Evolutionary conservation across 768 basidiomycete species (phyloP).

Genomic region (Termitomyces heimii): DNA sequence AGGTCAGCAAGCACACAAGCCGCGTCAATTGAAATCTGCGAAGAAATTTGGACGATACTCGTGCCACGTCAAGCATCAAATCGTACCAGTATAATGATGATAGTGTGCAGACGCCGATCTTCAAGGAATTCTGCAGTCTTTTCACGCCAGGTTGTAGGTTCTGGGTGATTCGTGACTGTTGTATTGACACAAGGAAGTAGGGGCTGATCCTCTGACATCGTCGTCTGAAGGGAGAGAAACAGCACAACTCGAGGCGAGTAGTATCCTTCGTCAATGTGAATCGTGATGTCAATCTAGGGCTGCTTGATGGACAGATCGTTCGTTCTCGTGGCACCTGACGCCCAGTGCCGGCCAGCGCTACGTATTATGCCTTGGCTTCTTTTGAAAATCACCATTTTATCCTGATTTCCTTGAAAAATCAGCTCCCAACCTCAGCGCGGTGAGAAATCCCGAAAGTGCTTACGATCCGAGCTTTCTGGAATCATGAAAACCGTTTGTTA

Average conservation of each 20-base stretch:
- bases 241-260: neutral
- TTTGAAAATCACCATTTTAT: neutral
- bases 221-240: conserved; percentile 1
- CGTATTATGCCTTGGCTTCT: neutral
- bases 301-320: neutral
- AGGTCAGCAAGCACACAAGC: conserved; percentile 69
- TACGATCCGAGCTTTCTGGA: neutral
- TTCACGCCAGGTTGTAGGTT: conserved; percentile 19
- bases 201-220: conserved; percentile 42
- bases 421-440: neutral
- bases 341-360: neutral
- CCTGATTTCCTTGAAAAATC: neutral
- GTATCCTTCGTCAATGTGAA: neutral
- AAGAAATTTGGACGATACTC: neutral
- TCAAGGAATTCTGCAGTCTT: conserved; percentile 46
- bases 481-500: too few relatives aligned
- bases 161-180: neutral
- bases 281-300: neutral
- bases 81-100: conserved; percentile 53
- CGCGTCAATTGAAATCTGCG: conserved; percentile 58
- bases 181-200: conserved; percentile 27
- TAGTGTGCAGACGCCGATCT: conserved; percentile 43
- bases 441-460: neutral
- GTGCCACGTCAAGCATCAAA: neutral
- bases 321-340: neutral